These are phyloP conservation scores for Cryptococcus sp. DNA, from an alignment of 1,284 basidiomycete genomes.

Conservation along the genomic window DNA sequence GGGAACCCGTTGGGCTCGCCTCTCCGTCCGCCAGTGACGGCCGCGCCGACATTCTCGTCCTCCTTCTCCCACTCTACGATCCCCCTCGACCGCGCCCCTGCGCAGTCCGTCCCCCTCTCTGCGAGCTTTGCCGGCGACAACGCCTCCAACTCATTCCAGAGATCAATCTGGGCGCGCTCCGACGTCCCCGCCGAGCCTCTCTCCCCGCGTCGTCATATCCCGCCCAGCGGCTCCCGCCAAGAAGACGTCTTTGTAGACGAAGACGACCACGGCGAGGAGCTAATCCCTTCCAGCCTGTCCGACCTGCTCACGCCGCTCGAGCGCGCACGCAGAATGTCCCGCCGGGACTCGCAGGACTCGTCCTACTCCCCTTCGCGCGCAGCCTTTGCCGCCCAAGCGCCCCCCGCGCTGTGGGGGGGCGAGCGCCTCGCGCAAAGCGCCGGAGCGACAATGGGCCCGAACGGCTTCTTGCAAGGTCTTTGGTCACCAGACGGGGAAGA, in stretches of 20 bases:
- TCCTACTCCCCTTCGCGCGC: constrained; percentile 27
- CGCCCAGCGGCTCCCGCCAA: constrained; percentile 8
- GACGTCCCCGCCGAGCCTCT: constrained; percentile 39
- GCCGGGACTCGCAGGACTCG: constrained; percentile 49
- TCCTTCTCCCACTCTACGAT: constrained; percentile 40
- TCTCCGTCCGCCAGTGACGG: constrained; percentile 36
- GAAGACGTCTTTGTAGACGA: constrained; percentile 29
- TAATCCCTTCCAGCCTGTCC: constrained; percentile 78
- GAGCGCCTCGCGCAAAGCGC: constrained; percentile 48
- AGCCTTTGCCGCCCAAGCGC: constrained; percentile 12
- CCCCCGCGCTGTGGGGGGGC: constrained; percentile 11
- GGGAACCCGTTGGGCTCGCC: constrained; percentile 30
- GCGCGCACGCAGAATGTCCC: constrained; percentile 68
- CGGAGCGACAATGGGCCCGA: constrained; percentile 40
- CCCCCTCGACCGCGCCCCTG: constrained; percentile 15
- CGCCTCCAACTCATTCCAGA: constrained; percentile 21
- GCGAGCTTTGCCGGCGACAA: constrained; percentile 35
- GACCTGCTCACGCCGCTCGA: constrained; percentile 84
- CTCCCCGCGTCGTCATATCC: constrained; percentile 34
- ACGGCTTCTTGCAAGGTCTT: constrained; percentile 42
- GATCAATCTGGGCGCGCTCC: constrained; percentile 44
- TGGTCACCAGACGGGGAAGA: constrained; percentile 48
- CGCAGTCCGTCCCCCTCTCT: constrained; percentile 29
- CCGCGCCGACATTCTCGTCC: constrained; percentile 30
- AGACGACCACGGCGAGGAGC: constrained; percentile 73